phyloP scores from a whole-genome alignment of 495 filamentous ascomycete genomes.

The Neurospora africana region DNA sequence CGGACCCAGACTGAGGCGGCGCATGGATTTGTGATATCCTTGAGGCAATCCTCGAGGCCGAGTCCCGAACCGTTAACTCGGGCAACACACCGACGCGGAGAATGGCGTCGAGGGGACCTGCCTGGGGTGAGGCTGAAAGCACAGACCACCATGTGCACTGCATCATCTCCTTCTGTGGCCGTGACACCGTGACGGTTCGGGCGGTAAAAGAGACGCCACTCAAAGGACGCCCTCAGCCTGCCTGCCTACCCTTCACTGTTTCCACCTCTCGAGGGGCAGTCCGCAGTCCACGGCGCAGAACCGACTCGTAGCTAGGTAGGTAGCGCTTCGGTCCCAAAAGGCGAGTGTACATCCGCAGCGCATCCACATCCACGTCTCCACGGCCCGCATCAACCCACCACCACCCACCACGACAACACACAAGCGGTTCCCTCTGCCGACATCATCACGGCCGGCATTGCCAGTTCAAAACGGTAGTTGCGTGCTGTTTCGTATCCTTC shows the following conservation, averaged over 20 bases:
- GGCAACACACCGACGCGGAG: neutral
- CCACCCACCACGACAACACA: neutral
- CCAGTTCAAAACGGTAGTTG: neutral
- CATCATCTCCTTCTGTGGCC: neutral
- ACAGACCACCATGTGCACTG: neutral
- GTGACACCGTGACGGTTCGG: neutral
- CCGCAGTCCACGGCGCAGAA: too few relatives aligned
- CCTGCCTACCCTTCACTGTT: neutral
- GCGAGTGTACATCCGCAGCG: neutral
- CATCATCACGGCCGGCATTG: neutral
- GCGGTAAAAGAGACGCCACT: neutral
- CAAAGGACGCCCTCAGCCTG: neutral
- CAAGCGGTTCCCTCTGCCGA: neutral
- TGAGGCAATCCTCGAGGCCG: neutral
- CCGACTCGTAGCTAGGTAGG: neutral
- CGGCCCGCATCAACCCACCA: neutral
- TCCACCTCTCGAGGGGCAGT: neutral
- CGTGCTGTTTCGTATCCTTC: neutral
- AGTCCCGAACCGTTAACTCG: neutral
- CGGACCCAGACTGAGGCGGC: neutral
- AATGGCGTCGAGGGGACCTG: neutral
- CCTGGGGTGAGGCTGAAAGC: neutral
- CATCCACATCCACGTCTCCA: neutral
- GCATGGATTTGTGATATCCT: neutral
- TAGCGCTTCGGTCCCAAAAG: neutral